phyloP scores from a whole-genome alignment of 2,329 filamentous ascomycete species.

The Pyrenochaeta sp. region DNA sequence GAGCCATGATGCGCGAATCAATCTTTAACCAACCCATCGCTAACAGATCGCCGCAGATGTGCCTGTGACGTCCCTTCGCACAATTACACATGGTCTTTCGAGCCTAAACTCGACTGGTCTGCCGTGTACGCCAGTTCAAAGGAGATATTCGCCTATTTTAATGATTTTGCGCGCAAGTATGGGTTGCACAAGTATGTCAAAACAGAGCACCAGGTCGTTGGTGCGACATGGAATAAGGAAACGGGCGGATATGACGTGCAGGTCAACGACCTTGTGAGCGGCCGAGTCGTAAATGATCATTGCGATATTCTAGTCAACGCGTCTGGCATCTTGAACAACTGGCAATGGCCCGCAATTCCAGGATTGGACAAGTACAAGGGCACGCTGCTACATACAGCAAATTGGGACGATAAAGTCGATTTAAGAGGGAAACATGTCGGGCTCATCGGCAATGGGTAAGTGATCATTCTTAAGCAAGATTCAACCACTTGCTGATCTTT shows the following conservation, averaged over 20 bases:
- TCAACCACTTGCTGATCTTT: conserved; percentile 8
- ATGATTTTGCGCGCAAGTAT: conserved; percentile 53
- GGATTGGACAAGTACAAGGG: conserved; percentile 63
- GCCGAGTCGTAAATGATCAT: conserved; percentile 49
- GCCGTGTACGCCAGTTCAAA: conserved; percentile 53
- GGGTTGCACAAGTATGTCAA: conserved; percentile 48
- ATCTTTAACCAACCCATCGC: background rate
- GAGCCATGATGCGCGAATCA: background rate
- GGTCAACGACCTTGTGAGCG: conserved; percentile 40
- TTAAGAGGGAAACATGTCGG: conserved; percentile 59
- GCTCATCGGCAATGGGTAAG: conserved; percentile 61
- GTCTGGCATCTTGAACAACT: conserved; percentile 61
- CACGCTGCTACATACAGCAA: conserved; percentile 63
- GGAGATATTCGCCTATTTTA: conserved; percentile 56
- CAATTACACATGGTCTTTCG: conserved; percentile 62
- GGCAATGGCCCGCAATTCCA: conserved; percentile 61
- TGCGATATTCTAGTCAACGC: conserved; percentile 61
- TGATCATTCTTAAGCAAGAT: background rate
- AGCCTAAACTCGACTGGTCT: conserved; percentile 56
- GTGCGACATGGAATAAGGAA: conserved; percentile 49
- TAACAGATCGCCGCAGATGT: conserved; percentile 40
- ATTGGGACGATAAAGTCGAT: conserved; percentile 63
- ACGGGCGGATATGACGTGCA: conserved; percentile 49
- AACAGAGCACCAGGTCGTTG: conserved; percentile 41
- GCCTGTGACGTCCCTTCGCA: conserved; percentile 62